These are phyloP conservation scores for Amphirosellinia nigrospora DNA, from an alignment of 495 filamentous ascomycete genomes.

Conservation along the genomic window DNA sequence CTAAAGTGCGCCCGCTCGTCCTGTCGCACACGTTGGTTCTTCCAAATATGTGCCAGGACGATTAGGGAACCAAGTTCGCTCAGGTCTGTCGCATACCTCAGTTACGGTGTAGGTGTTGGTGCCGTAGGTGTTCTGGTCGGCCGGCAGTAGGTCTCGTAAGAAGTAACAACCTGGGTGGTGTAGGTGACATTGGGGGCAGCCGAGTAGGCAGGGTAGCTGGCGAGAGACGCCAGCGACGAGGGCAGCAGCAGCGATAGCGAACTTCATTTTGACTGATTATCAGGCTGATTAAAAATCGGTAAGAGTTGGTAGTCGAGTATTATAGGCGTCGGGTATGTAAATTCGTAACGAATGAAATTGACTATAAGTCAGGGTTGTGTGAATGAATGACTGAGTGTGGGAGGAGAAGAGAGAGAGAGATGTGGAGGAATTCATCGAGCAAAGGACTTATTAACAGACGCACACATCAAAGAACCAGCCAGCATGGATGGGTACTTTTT, in stretches of 20 bases:
- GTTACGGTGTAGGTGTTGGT: constrained; percentile 80
- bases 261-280: constrained; percentile 82
- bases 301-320: constrained; percentile 33
- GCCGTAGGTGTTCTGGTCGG: constrained; percentile 71
- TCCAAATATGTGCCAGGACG: background rate
- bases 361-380: constrained; percentile 59
- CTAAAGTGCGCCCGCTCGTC: background rate
- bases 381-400: constrained; percentile 53
- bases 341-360: constrained; percentile 64
- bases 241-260: constrained; percentile 65
- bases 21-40: background rate
- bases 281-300: constrained; percentile 50
- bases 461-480: constrained; percentile 3
- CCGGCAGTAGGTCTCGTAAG: constrained; percentile 87
- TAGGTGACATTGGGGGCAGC: constrained; percentile 56
- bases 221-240: constrained; percentile 68
- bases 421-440: constrained; percentile 35
- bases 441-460: constrained; percentile 44
- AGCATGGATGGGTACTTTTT: constrained; percentile 3
- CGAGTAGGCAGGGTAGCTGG: constrained; percentile 51
- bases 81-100: constrained; percentile 49
- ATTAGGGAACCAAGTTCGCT: background rate
- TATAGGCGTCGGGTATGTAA: constrained; percentile 37
- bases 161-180: constrained; percentile 79
- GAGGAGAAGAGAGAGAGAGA: constrained; percentile 44